Base-by-base conservation (phyloP, 2,329 filamentous ascomycete species). In the Nemania sp. region DNA sequence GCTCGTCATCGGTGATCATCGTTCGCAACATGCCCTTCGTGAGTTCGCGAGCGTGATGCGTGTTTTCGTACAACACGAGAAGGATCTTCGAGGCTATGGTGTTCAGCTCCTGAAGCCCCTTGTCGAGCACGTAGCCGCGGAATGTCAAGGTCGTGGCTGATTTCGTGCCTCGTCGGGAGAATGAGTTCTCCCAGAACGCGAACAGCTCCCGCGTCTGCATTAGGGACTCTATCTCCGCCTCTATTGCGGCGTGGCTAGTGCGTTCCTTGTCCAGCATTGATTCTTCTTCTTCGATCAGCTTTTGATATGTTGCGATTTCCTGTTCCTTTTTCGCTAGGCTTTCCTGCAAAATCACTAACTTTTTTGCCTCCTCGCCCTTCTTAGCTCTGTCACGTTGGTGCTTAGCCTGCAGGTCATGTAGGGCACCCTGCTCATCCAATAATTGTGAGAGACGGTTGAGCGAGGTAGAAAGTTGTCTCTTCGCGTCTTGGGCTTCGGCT, bases 91-190 rank as follows among this genome's bases (percentile, higher is more conserved):
- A 66, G 7, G 76, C 69, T 1, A 77, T 65, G 7, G 51, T 57
- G 64, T 79, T 79, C 2, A 79, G 71, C 62, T 78, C 74, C 10
- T 70, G 69, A 2, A 78, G 68, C n/a, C 71, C 72, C 20, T 73
- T 71, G 47, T 74, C 67, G 27, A 77, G 68, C 7, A 79, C 68
- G 58, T 74, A 73, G 10, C 68, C 64, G 3, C 77, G 75, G 59
- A 78, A 77, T 0, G 73, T 76, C 11, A 65, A 53, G 18, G 52
- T 55, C 15, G 58, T 56, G 2, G 64, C 65, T 22, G 72, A 64
- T 22, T 69, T 65, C 3, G 68, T 55, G 4, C 66, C 64, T 35
- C 74, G 69, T 41, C 68, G 69, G 18, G 71, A 71, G 22, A 76
- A 62, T 10, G 75, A 72, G 2, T 52, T 59, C 41, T 76, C 73